Evolutionary conservation across 2,329 filamentous ascomycete species (phyloP), one percentile per base, ranked within the genome.

Genomic region (Clonostachys rosea): DNA sequence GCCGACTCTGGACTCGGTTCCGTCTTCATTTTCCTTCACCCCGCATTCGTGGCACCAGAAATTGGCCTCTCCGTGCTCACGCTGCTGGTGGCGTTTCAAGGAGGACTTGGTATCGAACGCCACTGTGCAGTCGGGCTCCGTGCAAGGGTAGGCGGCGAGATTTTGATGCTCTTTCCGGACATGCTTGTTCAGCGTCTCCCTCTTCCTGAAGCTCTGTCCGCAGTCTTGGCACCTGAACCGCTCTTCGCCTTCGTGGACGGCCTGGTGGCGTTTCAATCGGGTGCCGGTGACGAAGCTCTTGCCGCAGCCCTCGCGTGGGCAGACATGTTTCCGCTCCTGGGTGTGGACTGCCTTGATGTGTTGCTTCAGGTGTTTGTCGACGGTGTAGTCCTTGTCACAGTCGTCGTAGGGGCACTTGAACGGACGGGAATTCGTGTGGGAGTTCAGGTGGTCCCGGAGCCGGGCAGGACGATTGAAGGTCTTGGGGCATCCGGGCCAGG

Each of bases 381-480:
- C 88, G 13, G 90, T 79, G 62, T 95, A 97, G 40, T 84, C 79
- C 70, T 96, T 96, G 57, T 82, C 80, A 61, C 92, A 97, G 40
- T 69, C 83, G 6, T 76, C 69, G 51, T 86, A 78, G 3, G 75
- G 71, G 60, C 92, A 97, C 37, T 76, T 74, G 64, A 87, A 95
- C 0, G 90, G 84, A 2, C 91, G 83, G 56, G 92, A 88, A 55
- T 92, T 90, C 46, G 83, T 92, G 64, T 97, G 92, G 2, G 87
- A 91, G 52, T 90, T 80, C 20, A 92, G 69, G 59, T 97, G 92
- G 49, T 89, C 84, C 50, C 86, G 76, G 5, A 96, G 76, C 30
- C 89, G 83, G 34, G 87, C 87, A 1, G 90, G 91, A 4, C 92
- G 84, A 64, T 95, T 95, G 73, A 94, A 97, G 7, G 85, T 83